Conservation (phyloP, 192 early-diverging fungal genomes). For the Umbelopsis sp. region DNA sequence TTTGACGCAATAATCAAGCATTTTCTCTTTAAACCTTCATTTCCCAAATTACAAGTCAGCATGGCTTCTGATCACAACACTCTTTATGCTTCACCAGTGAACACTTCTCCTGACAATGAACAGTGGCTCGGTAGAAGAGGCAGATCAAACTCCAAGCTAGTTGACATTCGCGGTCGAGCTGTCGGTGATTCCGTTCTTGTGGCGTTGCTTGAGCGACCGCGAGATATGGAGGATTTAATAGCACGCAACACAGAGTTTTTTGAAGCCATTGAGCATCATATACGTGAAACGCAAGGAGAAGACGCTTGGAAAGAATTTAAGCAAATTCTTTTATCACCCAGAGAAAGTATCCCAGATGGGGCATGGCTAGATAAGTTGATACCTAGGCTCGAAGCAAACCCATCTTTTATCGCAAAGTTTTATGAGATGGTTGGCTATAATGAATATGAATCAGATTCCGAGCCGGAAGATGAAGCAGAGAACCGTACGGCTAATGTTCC, state of each 20-base stretch:
- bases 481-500: neutral
- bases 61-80: too few relatives aligned
- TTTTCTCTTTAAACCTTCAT: too few relatives aligned
- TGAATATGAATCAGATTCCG: conserved; percentile 7
- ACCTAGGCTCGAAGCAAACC: conserved; percentile 25
- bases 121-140: neutral
- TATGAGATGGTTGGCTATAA: conserved; percentile 43
- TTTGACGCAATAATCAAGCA: too few relatives aligned
- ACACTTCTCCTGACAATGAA: neutral
- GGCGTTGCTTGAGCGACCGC: conserved; percentile 27
- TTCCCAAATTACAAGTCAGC: too few relatives aligned
- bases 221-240: conserved; percentile 33
- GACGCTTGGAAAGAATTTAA: conserved; percentile 34
- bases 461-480: neutral
- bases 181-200: conserved; percentile 33
- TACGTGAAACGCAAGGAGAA: conserved; percentile 30
- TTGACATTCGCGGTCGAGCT: conserved; percentile 25
- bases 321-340: conserved; percentile 28
- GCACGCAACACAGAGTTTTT: conserved; percentile 33
- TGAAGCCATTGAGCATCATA: conserved; percentile 19
- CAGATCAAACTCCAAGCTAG: neutral
- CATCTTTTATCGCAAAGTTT: conserved; percentile 34
- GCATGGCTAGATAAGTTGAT: conserved; percentile 31
- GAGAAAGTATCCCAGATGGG: conserved; percentile 32
- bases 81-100: too few relatives aligned